These are phyloP conservation scores for Colletotrichum plurivorum DNA, from an alignment of 2,329 filamentous ascomycete species.

Conservation along the genomic window DNA sequence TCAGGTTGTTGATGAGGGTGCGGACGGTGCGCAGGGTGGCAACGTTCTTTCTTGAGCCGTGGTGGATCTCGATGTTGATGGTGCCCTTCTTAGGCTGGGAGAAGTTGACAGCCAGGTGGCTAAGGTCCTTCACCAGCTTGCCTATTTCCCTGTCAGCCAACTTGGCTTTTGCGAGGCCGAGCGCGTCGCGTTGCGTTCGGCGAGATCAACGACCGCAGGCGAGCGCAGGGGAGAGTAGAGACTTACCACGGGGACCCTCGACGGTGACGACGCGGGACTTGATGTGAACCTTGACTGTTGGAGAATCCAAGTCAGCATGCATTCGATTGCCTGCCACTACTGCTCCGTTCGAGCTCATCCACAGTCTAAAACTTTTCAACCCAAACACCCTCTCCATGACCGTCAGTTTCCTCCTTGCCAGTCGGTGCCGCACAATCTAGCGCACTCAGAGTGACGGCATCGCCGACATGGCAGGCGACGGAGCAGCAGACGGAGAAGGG, in stretches of 20 bases:
- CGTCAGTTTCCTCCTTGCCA: slow-evolving; percentile 11
- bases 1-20: slow-evolving; percentile 98
- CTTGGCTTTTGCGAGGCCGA: slow-evolving; percentile 34
- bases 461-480: not conserved
- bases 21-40: slow-evolving; percentile 98
- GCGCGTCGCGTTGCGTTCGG: not conserved
- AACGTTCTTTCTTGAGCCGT: slow-evolving; percentile 97
- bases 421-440: not conserved
- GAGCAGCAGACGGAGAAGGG: slow-evolving; percentile 7
- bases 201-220: not conserved
- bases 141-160: slow-evolving; percentile 62
- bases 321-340: slow-evolving; percentile 44
- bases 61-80: slow-evolving; percentile 98
- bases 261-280: slow-evolving; percentile 97
- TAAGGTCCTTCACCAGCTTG: slow-evolving; percentile 97
- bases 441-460: not conserved
- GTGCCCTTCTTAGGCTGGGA: slow-evolving; percentile 85
- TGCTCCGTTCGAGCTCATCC: slow-evolving; percentile 44
- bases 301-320: slow-evolving; percentile 53
- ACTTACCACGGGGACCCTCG: slow-evolving; percentile 91
- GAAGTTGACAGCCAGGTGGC: slow-evolving; percentile 97
- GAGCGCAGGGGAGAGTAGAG: not conserved
- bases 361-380: slow-evolving; percentile 43
- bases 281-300: slow-evolving; percentile 95
- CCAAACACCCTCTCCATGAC: slow-evolving; percentile 32